These are phyloP conservation scores for Cordyceps cicadae DNA, from an alignment of 2,329 filamentous ascomycete genomes.

Conservation along the genomic window DNA sequence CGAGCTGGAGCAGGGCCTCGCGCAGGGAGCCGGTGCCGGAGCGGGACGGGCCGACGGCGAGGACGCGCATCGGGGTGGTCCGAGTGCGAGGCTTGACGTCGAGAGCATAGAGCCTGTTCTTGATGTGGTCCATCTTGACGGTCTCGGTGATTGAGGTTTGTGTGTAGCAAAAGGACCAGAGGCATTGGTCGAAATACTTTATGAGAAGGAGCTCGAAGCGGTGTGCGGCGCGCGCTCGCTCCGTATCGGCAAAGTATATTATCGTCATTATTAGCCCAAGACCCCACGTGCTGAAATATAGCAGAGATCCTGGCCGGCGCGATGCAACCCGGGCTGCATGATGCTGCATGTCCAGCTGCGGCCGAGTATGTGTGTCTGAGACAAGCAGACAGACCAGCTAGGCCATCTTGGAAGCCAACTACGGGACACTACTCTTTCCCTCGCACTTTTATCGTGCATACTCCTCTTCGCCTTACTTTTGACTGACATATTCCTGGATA, in stretches of 20 bases:
- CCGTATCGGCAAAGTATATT: too few species aligned
- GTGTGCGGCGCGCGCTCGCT: too few species aligned
- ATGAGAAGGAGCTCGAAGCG: neutral
- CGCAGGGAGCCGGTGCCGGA: constrained; percentile 9
- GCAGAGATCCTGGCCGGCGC: too few species aligned
- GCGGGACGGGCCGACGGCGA: constrained; percentile 8
- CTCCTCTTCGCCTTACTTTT: neutral
- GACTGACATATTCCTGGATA: neutral
- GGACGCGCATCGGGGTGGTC: neutral
- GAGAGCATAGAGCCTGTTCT: neutral
- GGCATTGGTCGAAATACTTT: neutral
- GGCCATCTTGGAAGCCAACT: neutral
- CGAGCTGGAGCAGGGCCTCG: constrained; percentile 6
- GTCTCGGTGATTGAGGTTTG: neutral
- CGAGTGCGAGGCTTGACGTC: neutral
- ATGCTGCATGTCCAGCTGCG: neutral
- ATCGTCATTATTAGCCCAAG: too few species aligned
- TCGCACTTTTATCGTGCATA: too few species aligned
- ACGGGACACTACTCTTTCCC: neutral
- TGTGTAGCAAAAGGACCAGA: neutral
- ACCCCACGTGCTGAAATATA: too few species aligned
- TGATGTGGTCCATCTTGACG: neutral
- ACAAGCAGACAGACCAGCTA: neutral
- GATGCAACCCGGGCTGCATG: neutral
- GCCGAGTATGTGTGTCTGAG: neutral